Evolutionary conservation across 345 rosid species (phyloP).

Genomic region (Arabis alpina): DNA sequence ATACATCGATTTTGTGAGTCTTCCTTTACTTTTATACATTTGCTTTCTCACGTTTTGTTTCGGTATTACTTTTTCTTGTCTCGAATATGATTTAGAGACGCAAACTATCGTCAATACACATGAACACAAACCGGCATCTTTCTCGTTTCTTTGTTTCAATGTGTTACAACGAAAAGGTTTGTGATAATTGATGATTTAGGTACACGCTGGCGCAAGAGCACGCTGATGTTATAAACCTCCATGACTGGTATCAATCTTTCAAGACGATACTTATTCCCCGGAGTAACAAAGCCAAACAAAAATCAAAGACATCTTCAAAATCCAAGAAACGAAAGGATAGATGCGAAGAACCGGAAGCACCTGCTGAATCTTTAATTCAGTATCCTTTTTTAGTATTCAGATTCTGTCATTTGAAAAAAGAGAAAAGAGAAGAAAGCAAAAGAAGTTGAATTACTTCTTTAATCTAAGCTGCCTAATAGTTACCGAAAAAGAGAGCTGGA

Average conservation of each 20-base stretch:
- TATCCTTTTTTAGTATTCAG: conserved; percentile 60
- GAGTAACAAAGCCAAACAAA: conserved; percentile 53
- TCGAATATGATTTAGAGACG: conserved; percentile 15
- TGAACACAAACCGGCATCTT: conserved; percentile 7
- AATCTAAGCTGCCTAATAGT: neutral
- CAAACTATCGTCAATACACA: conserved; percentile 21
- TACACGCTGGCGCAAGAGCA: conserved; percentile 84
- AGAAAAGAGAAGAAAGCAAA: neutral
- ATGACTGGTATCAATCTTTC: conserved; percentile 95
- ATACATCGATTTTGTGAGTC: conserved; percentile 87
- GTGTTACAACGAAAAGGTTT: conserved; percentile 21
- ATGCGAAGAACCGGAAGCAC: conserved; percentile 53
- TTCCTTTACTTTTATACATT: conserved; percentile 6
- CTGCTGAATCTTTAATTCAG: conserved; percentile 71
- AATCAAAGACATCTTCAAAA: conserved; percentile 58
- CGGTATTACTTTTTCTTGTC: neutral
- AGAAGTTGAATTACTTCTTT: neutral
- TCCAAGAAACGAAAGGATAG: conserved; percentile 65
- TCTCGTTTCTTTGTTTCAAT: conserved; percentile 21
- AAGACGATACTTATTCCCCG: conserved; percentile 54
- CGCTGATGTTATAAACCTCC: conserved; percentile 83
- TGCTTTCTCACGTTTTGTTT: conserved; percentile 15
- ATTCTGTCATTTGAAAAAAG: conserved; percentile 1
- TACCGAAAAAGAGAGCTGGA: conserved; percentile 2
- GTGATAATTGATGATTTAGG: conserved; percentile 47